phyloP scores from a whole-genome alignment of 1,284 basidiomycete genomes.

The Ustilago lituana region DNA sequence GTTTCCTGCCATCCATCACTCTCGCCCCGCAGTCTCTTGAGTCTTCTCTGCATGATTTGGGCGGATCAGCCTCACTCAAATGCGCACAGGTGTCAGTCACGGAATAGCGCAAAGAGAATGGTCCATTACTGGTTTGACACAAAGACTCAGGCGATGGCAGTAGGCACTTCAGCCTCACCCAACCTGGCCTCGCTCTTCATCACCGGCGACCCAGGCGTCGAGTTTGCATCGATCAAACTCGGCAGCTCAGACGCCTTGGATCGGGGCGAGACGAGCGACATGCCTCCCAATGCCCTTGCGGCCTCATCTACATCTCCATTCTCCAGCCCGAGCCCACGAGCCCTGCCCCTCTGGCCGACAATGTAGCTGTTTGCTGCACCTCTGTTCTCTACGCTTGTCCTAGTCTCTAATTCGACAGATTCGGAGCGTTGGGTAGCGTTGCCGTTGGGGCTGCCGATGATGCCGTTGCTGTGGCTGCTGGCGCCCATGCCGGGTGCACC shows the following conservation, averaged over 20 bases:
- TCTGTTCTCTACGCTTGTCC: conserved; percentile 31
- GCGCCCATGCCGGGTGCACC: conserved; percentile 10
- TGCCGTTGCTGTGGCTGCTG: conserved; percentile 14
- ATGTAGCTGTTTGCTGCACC: conserved; percentile 26
- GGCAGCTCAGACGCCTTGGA: conserved; percentile 5
- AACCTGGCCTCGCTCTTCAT: conserved; percentile 9
- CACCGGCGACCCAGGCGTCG: conserved; percentile 23
- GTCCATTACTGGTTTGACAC: background rate
- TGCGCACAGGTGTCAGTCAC: too few species aligned
- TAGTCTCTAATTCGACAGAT: conserved; percentile 34
- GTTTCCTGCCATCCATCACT: too few species aligned
- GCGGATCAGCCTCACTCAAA: too few species aligned
- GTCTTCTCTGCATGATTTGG: too few species aligned
- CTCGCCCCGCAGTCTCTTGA: too few species aligned
- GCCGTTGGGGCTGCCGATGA: conserved; percentile 12
- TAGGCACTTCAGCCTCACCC: conserved; percentile 31
- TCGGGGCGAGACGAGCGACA: conserved; percentile 4
- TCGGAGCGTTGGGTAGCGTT: conserved; percentile 13
- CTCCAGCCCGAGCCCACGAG: conserved; percentile 33
- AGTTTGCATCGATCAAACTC: conserved; percentile 30
- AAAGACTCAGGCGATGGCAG: conserved; percentile 21
- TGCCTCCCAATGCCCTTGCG: conserved; percentile 11
- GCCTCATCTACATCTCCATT: conserved; percentile 14
- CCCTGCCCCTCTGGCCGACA: conserved; percentile 37
- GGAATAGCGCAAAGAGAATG: too few species aligned